Base-by-base conservation (phyloP, 2,329 filamentous ascomycete genomes). In the Pseudogymnoascus sp. region DNA sequence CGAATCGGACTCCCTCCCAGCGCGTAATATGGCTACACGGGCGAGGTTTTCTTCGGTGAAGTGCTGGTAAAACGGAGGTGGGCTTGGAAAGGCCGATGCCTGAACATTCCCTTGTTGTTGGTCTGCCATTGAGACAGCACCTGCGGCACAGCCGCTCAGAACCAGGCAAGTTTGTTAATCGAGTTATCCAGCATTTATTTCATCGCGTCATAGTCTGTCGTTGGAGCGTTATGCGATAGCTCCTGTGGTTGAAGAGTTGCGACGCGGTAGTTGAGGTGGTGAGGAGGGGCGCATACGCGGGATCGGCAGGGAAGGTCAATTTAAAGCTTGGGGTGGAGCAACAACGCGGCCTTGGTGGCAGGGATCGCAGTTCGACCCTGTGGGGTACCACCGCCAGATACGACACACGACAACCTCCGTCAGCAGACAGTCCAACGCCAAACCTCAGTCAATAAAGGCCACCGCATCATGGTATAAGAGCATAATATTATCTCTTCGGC, bases 31-130 rank as follows among this genome's bases (percentile, higher is more conserved):
- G 63, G 80, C 76, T 23, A 89, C 76, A 59, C 84, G 85, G 12
- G 83, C 77, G 62, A 90, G 71, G 72, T 93, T 96, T 29, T 88
- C 85, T 2, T 85, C 75, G 0, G 91, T 96, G 76, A 97, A 97
- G 74, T 90, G 83, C 69, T 88, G 87, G 86, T 90, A 97, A 77
- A 97, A 96, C 0, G 88, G 87, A 26, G 95, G 95, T 26, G 95
- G 95, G 62, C 89, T 85, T 23, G 95, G 93, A 73, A 92, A 96
- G 42, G 87, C 85, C 23, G 88, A 85, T 57, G 79, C 77, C 45
- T 69, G 69, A 3, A 57, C 51, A 67, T 73, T 71, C 7, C 76
- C 75, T 54, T 79, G 77, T 62, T 77, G 77, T 65, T 80, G 79
- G 62, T 86, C 86, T 64, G 84, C 85, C 87, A 90, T 91, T 51